These are phyloP conservation scores for Melampsora americana DNA, from an alignment of 1,284 basidiomycete species.

Conservation along the genomic window DNA sequence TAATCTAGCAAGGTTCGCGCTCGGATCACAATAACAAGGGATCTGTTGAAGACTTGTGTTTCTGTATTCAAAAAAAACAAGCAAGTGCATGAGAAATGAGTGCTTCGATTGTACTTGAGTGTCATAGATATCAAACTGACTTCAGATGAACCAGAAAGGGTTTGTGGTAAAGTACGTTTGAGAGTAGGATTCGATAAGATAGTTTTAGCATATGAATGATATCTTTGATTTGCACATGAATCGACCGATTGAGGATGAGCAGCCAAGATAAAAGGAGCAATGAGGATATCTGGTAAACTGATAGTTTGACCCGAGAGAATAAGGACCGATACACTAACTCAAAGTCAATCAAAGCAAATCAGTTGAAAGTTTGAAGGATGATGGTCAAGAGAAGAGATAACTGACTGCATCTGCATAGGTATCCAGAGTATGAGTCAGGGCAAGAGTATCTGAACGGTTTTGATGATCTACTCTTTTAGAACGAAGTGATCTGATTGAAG, in stretches of 20 bases:
- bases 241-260: slow-evolving; percentile 25
- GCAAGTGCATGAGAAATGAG: too few relatives aligned
- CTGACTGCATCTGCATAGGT: slow-evolving; percentile 3
- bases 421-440: too few relatives aligned
- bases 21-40: slow-evolving; percentile 8
- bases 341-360: too few relatives aligned
- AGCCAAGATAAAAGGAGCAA: slow-evolving; percentile 37
- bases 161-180: slow-evolving; percentile 15
- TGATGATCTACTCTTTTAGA: too few relatives aligned
- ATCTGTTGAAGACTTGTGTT: not conserved
- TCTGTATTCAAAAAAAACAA: not conserved
- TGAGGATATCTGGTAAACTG: slow-evolving; percentile 42
- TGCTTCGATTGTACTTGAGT: not conserved
- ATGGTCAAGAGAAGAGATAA: not conserved
- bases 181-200: slow-evolving; percentile 22
- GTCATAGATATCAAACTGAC: slow-evolving; percentile 10
- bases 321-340: slow-evolving; percentile 33
- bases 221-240: slow-evolving; percentile 25
- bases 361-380: not conserved
- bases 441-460: too few relatives aligned
- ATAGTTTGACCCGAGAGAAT: slow-evolving; percentile 39
- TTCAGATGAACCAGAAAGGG: not conserved
- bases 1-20: slow-evolving; percentile 51
- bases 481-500: not conserved
- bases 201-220: slow-evolving; percentile 33